Evolutionary conservation across 2,329 filamentous ascomycete genomes (phyloP).

Genomic region (Beauveria bassiana): DNA sequence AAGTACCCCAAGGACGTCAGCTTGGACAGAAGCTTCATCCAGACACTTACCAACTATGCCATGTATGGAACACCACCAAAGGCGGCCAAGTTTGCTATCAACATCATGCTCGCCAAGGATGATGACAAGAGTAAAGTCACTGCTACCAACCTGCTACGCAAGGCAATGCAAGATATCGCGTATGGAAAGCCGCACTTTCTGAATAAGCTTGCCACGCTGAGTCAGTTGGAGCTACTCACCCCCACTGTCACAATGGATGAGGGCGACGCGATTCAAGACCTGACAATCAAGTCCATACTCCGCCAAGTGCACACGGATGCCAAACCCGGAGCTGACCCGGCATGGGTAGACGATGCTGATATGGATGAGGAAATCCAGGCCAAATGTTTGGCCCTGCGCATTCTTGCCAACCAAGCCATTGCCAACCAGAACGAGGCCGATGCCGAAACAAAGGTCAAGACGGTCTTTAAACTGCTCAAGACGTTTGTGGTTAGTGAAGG

Average conservation of each 20-base stretch:
- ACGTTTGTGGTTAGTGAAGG: conserved; percentile 68
- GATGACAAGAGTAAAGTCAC: conserved; percentile 72
- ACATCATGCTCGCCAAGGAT: conserved; percentile 71
- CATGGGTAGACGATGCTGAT: conserved; percentile 60
- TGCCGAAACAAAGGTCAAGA: conserved; percentile 52
- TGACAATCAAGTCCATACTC: conserved; percentile 68
- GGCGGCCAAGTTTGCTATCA: conserved; percentile 88
- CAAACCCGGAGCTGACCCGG: conserved; percentile 41
- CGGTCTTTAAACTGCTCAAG: conserved; percentile 72
- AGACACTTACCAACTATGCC: conserved; percentile 76
- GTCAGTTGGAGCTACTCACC: conserved; percentile 68
- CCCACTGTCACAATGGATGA: conserved; percentile 65
- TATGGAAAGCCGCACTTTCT: conserved; percentile 70
- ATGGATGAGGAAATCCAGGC: conserved; percentile 75
- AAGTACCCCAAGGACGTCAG: conserved; percentile 80
- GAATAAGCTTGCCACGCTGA: conserved; percentile 62
- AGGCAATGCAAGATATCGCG: conserved; percentile 64
- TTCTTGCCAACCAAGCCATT: conserved; percentile 78
- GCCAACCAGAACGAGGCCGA: conserved; percentile 44
- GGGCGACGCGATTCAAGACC: conserved; percentile 69
- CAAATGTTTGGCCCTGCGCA: conserved; percentile 76
- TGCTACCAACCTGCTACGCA: conserved; percentile 73
- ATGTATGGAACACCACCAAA: conserved; percentile 72
- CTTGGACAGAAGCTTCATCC: conserved; percentile 69
- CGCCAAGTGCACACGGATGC: conserved; percentile 60